A percentile compares a stretch with the other conserved stretches of the same genome.
Conservation (phyloP, 164 flowering plant species). For the Amborella trichopoda region DNA sequence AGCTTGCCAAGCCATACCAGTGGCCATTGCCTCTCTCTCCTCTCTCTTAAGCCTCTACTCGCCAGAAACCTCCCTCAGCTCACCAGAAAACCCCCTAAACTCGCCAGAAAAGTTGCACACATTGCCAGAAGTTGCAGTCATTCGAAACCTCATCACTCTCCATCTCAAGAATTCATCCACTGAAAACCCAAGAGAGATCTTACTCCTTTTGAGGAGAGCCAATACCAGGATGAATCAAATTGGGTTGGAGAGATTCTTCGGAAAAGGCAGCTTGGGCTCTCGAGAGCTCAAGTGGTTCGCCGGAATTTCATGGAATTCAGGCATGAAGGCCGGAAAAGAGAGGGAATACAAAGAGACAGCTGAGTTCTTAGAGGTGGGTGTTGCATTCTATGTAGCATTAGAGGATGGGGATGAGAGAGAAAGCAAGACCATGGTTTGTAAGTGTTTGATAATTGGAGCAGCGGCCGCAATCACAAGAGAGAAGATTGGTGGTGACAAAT, state of each 20-base stretch:
- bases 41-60: slow-evolving; percentile 48
- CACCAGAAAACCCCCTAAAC: background rate
- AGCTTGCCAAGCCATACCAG: slow-evolving; percentile 64
- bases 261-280: slow-evolving; percentile 64
- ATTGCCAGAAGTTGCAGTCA: slow-evolving; percentile 54
- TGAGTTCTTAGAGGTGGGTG: slow-evolving; percentile 55
- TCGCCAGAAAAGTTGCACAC: background rate
- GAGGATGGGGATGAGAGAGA: slow-evolving; percentile 24
- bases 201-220: slow-evolving; percentile 43
- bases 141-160: slow-evolving; percentile 57
- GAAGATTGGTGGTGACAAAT: slow-evolving; percentile 25
- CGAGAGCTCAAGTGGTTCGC: slow-evolving; percentile 86
- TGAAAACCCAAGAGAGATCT: slow-evolving; percentile 32
- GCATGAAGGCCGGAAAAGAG: slow-evolving; percentile 47
- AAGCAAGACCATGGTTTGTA: slow-evolving; percentile 42
- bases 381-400: slow-evolving; percentile 45
- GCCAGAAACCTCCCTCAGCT: background rate
- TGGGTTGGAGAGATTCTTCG: slow-evolving; percentile 57
- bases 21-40: slow-evolving; percentile 66
- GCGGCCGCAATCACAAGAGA: slow-evolving; percentile 61
- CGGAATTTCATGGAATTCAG: slow-evolving; percentile 69
- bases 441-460: slow-evolving; percentile 49
- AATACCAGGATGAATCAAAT: slow-evolving; percentile 38
- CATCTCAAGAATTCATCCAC: slow-evolving; percentile 33
- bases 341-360: slow-evolving; percentile 44